Base-by-base conservation (phyloP, 2,329 filamentous ascomycete genomes). In the Scedosporium boydii region DNA sequence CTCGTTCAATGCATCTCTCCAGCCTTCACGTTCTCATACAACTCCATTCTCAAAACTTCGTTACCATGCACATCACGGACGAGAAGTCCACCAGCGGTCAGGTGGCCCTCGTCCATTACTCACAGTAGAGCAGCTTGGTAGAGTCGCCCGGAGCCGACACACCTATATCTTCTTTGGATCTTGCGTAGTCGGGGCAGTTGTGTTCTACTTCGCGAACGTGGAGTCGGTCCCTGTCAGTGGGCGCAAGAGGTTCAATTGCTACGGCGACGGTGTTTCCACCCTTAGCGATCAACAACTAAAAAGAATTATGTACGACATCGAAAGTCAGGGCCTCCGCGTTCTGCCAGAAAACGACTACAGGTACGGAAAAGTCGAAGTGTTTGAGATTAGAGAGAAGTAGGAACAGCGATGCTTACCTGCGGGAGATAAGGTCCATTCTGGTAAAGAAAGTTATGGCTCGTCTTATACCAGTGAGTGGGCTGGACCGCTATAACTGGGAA, bases 151-250 rank as follows among this genome's bases (percentile, higher is more conserved):
- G 44, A 74, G 73, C 63, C 73, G 73, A 26, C 72, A 68, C 60
- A 77, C 77, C 55, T 72, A 74, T 62, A 68, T 75, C 29, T 72
- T 82, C 14, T 70, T 79, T 16, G 66, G 76, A 0, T 64, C 76
- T 14, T 76, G 77, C 29, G 71, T 77, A 16, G 68, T 73, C n/a
- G 77, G 74, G 53, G 82, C 80, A 3, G 68, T 78, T 1, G 70
- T 70, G 7, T 86, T 91, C 70, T 92, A 91, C 76, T 77, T 86
- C 62, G 79, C 76, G 70, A 88, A 92, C 70, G 76, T 90, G 51
- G 87, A 93, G 72, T 82, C 82, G 38, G 89, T 93, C 14, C 89
- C 89, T 1, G 82, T 91, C 6, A 88, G 86, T 4, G 87, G 88
- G 0, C 83, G 90, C 7, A 79, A 79, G 68, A 82, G 90, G 42